These are phyloP conservation scores for Pachysandra terminalis DNA, from an alignment of 164 flowering plant genomes.

Conservation along the genomic window DNA sequence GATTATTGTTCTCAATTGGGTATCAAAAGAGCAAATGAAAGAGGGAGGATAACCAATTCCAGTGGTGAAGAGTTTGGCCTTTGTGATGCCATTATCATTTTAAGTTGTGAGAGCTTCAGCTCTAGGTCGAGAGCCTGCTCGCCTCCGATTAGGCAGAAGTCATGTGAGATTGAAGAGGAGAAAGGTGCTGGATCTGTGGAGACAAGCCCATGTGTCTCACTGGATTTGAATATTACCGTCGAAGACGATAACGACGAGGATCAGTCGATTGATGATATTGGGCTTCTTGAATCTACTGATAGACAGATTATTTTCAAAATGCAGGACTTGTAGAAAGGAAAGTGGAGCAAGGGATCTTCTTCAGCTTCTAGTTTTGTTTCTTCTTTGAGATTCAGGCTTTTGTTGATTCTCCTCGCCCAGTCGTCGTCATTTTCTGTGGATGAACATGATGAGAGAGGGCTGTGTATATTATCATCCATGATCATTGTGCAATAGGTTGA, in stretches of 20 bases:
- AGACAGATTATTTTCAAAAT: conserved; percentile 51
- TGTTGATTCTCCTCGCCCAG: conserved; percentile 7
- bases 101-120: conserved; percentile 77
- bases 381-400: neutral
- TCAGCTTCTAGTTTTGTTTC: neutral
- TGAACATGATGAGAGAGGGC: conserved; percentile 8
- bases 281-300: conserved; percentile 69
- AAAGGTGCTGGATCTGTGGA: conserved; percentile 13
- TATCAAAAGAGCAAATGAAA: conserved; percentile 68
- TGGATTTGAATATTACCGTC: conserved; percentile 76
- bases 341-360: neutral
- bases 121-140: conserved; percentile 75
- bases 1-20: conserved; percentile 67
- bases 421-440: neutral
- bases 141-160: conserved; percentile 45
- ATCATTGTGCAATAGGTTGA: conserved; percentile 11
- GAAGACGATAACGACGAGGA: conserved; percentile 39
- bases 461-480: conserved; percentile 24
- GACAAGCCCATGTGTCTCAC: conserved; percentile 39
- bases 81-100: conserved; percentile 68
- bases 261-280: conserved; percentile 50
- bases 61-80: conserved; percentile 52
- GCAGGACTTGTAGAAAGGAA: conserved; percentile 27
- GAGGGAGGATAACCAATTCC: conserved; percentile 44
- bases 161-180: conserved; percentile 22